Percentiles rank a stretch among this genome's conserved stretches.
Evolutionary conservation across 495 filamentous ascomycete genomes (phyloP).

Genomic region (Aspergillus homomorphus): DNA sequence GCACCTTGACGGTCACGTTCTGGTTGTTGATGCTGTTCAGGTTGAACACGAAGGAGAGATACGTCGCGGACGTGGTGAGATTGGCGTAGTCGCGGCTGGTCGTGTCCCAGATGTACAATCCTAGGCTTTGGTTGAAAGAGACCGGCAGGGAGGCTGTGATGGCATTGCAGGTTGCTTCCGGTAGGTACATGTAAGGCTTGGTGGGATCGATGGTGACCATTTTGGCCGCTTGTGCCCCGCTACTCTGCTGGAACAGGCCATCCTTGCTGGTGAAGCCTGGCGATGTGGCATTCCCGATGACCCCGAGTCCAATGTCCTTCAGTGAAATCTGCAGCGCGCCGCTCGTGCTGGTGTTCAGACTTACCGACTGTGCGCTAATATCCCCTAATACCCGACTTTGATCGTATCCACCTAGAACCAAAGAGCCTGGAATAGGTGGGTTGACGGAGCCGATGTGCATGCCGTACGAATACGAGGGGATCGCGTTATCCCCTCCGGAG

Average conservation of each 20-base stretch:
- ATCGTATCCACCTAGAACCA: constrained; percentile 53
- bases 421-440: constrained; percentile 37
- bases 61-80: constrained; percentile 47
- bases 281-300: constrained; percentile 41
- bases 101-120: constrained; percentile 52
- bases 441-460: constrained; percentile 53
- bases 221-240: constrained; percentile 23
- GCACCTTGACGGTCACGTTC: constrained; percentile 51
- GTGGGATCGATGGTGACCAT: constrained; percentile 35
- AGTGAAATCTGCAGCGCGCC: constrained; percentile 31
- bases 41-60: constrained; percentile 49
- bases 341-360: neutral
- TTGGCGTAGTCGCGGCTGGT: constrained; percentile 33
- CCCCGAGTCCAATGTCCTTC: constrained; percentile 41
- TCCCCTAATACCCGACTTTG: constrained; percentile 35
- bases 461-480: constrained; percentile 49
- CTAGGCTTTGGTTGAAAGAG: constrained; percentile 33
- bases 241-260: constrained; percentile 33
- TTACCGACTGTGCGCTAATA: constrained; percentile 18
- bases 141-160: constrained; percentile 48
- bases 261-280: constrained; percentile 30
- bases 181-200: constrained; percentile 50
- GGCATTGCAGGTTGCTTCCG: constrained; percentile 49
- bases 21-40: constrained; percentile 24
- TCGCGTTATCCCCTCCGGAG: constrained; percentile 10